Evolutionary conservation across 108 stramenopile genomes (phyloP), one percentile per base, ranked within the genome.

Genomic region (Parmales sp.): DNA sequence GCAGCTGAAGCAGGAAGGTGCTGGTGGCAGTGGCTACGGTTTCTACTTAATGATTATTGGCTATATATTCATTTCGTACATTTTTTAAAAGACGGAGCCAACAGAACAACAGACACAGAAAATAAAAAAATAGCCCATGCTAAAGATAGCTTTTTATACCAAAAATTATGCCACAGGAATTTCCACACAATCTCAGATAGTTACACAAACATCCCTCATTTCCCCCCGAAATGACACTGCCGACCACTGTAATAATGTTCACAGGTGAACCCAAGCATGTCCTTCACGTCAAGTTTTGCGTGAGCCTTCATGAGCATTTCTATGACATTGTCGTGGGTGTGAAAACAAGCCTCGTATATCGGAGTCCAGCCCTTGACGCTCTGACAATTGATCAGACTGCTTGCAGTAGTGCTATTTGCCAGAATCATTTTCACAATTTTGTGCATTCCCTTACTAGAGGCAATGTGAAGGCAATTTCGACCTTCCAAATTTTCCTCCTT

Each of bases 41-140:
- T 92, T 92, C 72, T 92, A 92, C 67, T 76, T 80, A 25, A 88
- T 92, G 91, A 92, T 92, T 69, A 71, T 92, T 45, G 91, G 91
- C 2, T 92, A 92, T 72, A 87, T 92, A 73, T 83, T 85, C 60
- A 83, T 92, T 63, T 84, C 88, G 0, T 92, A 92, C 72, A 69
- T 90, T 38, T 90, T 92, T 13, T 23, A 48, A 3, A 48, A 48
- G n/a, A n/a, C n/a, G n/a, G n/a, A n/a, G n/a, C n/a, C n/a, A n/a
- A n/a, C n/a, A n/a, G n/a, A n/a, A n/a, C n/a, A n/a, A n/a, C n/a
- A n/a, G n/a, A n/a, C n/a, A n/a, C n/a, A n/a, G n/a, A n/a, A n/a
- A n/a, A n/a, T n/a, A n/a, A n/a, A n/a, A n/a, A n/a, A n/a, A n/a
- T n/a, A n/a, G n/a, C n/a, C n/a, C n/a, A n/a, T n/a, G n/a, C n/a